Evolutionary conservation across 202 grass and related monocot genomes (phyloP).

Genomic region (Zoysia matrella): DNA sequence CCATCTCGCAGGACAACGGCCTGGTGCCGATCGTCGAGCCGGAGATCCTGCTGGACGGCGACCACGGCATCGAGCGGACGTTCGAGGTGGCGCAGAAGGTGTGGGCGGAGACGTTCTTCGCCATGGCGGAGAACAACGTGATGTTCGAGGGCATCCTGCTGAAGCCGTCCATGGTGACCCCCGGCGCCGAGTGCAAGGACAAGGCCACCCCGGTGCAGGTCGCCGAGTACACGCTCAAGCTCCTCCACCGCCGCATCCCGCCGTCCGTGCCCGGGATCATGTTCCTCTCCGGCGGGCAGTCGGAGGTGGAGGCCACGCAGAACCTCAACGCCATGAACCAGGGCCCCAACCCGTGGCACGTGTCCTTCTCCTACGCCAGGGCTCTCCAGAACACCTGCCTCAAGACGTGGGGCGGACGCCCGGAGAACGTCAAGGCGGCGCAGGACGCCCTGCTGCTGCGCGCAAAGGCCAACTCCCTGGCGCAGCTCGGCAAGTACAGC

Average conservation of each 20-base stretch:
- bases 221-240: too few species aligned
- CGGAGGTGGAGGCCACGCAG: slow-evolving; percentile 79
- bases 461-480: slow-evolving; percentile 77
- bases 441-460: slow-evolving; percentile 66
- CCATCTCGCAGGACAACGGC: slow-evolving; percentile 85
- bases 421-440: slow-evolving; percentile 73
- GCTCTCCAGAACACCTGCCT: slow-evolving; percentile 90
- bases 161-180: slow-evolving; percentile 89
- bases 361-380: slow-evolving; percentile 75
- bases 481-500: slow-evolving; percentile 77
- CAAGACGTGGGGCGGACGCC: slow-evolving; percentile 70
- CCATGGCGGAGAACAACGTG: slow-evolving; percentile 84
- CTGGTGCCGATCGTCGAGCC: slow-evolving; percentile 90
- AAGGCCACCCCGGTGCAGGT: slow-evolving; percentile 69
- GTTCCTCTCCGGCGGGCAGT: slow-evolving; percentile 72
- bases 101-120: slow-evolving; percentile 89
- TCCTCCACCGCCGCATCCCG: slow-evolving; percentile 73
- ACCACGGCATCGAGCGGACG: slow-evolving; percentile 76
- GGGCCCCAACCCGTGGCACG: slow-evolving; percentile 63
- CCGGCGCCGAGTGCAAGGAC: slow-evolving; percentile 76
- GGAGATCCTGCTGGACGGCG: slow-evolving; percentile 86
- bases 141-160: slow-evolving; percentile 86
- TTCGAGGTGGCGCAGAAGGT: slow-evolving; percentile 93
- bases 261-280: slow-evolving; percentile 74
- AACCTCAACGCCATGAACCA: slow-evolving; percentile 47